These are phyloP conservation scores for Blastobotrys mokoenaii DNA, from an alignment of 805 yeast species.

Conservation along the genomic window DNA sequence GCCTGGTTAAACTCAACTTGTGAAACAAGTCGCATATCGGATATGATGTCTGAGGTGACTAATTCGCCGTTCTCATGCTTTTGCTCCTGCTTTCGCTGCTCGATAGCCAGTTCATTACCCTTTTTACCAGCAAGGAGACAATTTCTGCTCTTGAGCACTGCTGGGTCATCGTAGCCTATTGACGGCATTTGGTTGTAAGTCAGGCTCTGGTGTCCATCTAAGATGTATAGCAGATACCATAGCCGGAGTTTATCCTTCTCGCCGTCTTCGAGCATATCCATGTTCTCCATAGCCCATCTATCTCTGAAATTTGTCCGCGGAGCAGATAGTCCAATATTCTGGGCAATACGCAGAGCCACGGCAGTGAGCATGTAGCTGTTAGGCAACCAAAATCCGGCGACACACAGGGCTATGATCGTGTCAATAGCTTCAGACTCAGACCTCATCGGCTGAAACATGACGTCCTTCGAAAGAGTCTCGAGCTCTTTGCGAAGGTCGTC, in stretches of 20 bases:
- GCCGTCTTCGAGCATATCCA: conserved; percentile 13
- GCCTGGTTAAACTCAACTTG: conserved; percentile 69
- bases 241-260: conserved; percentile 44
- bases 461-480: conserved; percentile 24
- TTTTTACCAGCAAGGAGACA: conserved; percentile 24
- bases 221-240: conserved; percentile 57
- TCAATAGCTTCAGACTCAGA: conserved; percentile 46
- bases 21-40: conserved; percentile 51
- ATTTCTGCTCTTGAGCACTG: conserved; percentile 36
- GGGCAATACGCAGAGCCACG: conserved; percentile 57
- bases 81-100: neutral
- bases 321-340: conserved; percentile 36
- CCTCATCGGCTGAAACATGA: conserved; percentile 23
- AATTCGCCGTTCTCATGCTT: neutral
- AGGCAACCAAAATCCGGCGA: conserved; percentile 63
- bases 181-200: conserved; percentile 51
- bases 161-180: conserved; percentile 38
- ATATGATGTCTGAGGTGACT: neutral
- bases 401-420: conserved; percentile 52
- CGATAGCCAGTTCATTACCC: neutral
- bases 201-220: conserved; percentile 64
- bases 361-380: conserved; percentile 60
- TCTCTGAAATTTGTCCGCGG: conserved; percentile 1
- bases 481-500: conserved; percentile 25
- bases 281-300: conserved; percentile 8